Percentiles rank a stretch among this genome's conserved stretches.
Conservation (phyloP, 2,329 filamentous ascomycete genomes). For the Uncinocarpus reesii region DNA sequence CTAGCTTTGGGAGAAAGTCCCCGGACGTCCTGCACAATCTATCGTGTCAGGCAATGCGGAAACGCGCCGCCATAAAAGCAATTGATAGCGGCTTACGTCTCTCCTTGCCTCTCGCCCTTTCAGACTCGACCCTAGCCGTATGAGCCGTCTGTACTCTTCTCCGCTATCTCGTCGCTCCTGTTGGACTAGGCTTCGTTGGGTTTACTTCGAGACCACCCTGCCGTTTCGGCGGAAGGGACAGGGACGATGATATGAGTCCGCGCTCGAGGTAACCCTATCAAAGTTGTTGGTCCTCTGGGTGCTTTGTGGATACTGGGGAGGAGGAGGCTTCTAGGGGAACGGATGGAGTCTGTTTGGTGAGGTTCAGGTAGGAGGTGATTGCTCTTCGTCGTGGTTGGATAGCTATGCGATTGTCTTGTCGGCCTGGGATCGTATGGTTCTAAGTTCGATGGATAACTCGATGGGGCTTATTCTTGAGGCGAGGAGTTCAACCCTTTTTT, state of each 20-base stretch:
- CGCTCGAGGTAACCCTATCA: conserved; percentile 1
- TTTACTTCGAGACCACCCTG: conserved; percentile 6
- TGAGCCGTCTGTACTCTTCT: conserved; percentile 40
- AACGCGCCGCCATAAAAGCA: conserved; percentile 99
- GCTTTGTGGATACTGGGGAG: background rate
- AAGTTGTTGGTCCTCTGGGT: conserved; percentile 4
- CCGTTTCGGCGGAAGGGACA: conserved; percentile 6
- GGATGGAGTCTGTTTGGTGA: conserved; percentile 13
- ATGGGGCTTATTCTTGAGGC: conserved; percentile 99
- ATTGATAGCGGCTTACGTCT: conserved; percentile 69
- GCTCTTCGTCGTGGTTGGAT: conserved; percentile 69
- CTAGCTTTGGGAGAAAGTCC: conserved; percentile 99
- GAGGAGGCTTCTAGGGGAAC: conserved; percentile 32
- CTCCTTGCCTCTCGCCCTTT: conserved; percentile 42
- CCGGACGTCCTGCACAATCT: conserved; percentile 64
- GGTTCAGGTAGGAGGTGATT: conserved; percentile 52
- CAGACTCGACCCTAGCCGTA: conserved; percentile 38
- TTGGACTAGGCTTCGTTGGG: conserved; percentile 1
- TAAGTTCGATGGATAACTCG: conserved; percentile 66
- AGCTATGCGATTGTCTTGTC: conserved; percentile 93
- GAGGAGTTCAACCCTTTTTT: conserved; percentile 57
- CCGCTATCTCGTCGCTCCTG: conserved; percentile 23
- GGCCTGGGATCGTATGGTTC: conserved; percentile 10
- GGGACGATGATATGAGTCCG: conserved; percentile 16
- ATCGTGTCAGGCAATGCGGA: conserved; percentile 57